Conservation (phyloP, 257 asterid genomes). For the Nicotiana benthamiana region DNA sequence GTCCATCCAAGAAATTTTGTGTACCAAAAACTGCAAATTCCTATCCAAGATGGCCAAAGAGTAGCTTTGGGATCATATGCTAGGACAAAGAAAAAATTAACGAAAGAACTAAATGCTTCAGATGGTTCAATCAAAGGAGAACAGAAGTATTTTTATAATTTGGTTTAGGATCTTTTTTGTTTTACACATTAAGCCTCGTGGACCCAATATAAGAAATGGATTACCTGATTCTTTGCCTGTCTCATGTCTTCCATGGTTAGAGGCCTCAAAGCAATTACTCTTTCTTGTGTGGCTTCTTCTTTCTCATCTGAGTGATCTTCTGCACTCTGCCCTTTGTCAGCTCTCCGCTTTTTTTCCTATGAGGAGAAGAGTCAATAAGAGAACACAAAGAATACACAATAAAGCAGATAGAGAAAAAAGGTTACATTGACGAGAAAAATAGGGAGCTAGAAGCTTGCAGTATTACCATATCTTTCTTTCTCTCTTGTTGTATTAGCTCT, state of each 20-base stretch:
- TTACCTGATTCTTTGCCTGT: conserved; percentile 87
- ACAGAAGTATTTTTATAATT: not conserved
- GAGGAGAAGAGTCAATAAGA: conserved; percentile 5
- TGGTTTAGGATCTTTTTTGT: not conserved
- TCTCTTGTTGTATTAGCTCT: conserved; percentile 72
- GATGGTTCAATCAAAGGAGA: not conserved
- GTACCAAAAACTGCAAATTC: not conserved
- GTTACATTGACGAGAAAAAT: not conserved
- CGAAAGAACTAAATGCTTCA: not conserved
- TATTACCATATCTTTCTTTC: conserved; percentile 55
- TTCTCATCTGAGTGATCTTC: conserved; percentile 34
- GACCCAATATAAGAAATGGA: not conserved
- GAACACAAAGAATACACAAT: not conserved
- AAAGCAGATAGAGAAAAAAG: not conserved
- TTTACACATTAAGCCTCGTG: not conserved
- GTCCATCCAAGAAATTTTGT: not conserved
- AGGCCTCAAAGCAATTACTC: conserved; percentile 55
- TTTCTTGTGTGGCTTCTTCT: conserved; percentile 46
- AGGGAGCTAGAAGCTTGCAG: not conserved
- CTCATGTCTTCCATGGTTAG: conserved; percentile 87
- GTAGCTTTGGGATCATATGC: not conserved
- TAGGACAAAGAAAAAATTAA: not conserved
- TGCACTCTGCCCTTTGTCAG: conserved; percentile 36
- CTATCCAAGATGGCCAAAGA: not conserved
- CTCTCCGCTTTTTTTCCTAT: conserved; percentile 49